These are phyloP conservation scores for Lagenidium giganteum DNA, from an alignment of 352 stramenopile genomes.

Conservation along the genomic window DNA sequence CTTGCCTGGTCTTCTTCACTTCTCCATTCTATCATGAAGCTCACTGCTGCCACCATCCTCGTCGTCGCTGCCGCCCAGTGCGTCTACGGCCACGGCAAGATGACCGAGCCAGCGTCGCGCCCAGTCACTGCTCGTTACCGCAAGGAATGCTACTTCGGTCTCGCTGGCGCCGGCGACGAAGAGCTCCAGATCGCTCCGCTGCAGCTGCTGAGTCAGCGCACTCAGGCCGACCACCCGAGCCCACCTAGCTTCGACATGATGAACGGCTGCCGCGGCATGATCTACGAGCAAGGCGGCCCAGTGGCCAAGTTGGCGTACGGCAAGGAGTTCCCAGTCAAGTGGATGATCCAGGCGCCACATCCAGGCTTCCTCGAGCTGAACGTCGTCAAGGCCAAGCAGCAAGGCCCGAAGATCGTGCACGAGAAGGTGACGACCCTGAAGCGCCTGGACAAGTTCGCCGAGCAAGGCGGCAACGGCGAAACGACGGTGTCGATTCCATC, in stretches of 20 bases:
- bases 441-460: too few relatives aligned
- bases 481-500: conserved; percentile 1
- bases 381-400: not conserved
- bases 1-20: not conserved
- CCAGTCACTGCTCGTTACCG: conserved; percentile 23
- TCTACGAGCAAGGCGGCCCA: conserved; percentile 26
- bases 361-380: not conserved
- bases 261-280: conserved; percentile 30
- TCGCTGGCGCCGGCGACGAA: conserved; percentile 24
- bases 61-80: conserved; percentile 2
- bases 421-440: too few relatives aligned
- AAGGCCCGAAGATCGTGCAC: too few relatives aligned
- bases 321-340: too few relatives aligned
- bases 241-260: conserved; percentile 25
- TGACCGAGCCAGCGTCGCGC: conserved; percentile 8
- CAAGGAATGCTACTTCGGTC: conserved; percentile 17
- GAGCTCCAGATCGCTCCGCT: conserved; percentile 27
- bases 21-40: not conserved
- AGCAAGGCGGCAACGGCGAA: not conserved
- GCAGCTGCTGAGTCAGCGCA: conserved; percentile 19
- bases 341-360: not conserved
- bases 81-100: too few relatives aligned
- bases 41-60: conserved; percentile 3
- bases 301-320: conserved; percentile 26
- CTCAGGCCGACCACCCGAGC: conserved; percentile 22